phyloP scores from a whole-genome alignment of 495 filamentous ascomycete species.

The Opeltia flavorubescens region DNA sequence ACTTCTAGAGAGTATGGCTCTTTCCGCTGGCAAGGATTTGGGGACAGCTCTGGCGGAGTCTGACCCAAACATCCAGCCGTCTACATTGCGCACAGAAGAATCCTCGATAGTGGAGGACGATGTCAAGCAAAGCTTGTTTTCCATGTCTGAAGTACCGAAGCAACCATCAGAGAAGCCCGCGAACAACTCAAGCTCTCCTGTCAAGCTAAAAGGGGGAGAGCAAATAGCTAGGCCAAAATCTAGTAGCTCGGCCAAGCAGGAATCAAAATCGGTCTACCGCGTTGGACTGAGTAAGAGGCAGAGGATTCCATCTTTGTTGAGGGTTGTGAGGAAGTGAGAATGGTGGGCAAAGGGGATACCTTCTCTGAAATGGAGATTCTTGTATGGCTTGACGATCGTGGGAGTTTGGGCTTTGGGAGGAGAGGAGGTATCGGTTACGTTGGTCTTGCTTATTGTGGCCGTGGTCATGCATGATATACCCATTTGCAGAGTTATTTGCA shows the following conservation, averaged over 20 bases:
- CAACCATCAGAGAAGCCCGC: not conserved
- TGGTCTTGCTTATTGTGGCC: too few relatives aligned
- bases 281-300: constrained; percentile 55
- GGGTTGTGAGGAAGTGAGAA: constrained; percentile 48
- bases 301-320: constrained; percentile 51
- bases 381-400: too few relatives aligned
- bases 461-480: too few relatives aligned
- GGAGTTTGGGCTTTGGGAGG: too few relatives aligned
- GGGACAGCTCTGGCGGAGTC: not conserved
- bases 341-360: too few relatives aligned
- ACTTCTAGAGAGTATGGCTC: not conserved
- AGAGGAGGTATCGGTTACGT: too few relatives aligned
- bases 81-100: too few relatives aligned
- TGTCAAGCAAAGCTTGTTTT: not conserved
- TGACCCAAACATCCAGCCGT: not conserved
- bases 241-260: constrained; percentile 38
- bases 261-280: constrained; percentile 44
- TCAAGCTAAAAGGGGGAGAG: constrained; percentile 8
- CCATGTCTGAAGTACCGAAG: constrained; percentile 5
- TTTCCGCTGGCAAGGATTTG: not conserved
- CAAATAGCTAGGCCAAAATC: constrained; percentile 21
- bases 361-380: too few relatives aligned
- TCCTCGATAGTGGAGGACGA: too few relatives aligned
- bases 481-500: too few relatives aligned
- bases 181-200: not conserved